phyloP scores from a whole-genome alignment of 2,329 filamentous ascomycete genomes.

The Chaetomiaceae sp. region DNA sequence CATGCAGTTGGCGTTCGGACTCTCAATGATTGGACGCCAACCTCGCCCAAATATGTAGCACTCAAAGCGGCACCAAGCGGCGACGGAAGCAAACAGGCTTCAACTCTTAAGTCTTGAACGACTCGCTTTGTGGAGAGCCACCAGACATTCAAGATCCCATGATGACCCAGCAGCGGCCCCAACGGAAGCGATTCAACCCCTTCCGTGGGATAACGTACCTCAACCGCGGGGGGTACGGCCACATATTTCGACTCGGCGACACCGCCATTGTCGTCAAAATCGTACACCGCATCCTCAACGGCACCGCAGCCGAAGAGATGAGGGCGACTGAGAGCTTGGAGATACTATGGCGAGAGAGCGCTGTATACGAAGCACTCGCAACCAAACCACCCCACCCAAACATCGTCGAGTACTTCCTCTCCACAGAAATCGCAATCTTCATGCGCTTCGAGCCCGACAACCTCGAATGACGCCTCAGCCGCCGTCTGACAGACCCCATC shows the following conservation, averaged over 20 bases:
- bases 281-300: conserved; percentile 1
- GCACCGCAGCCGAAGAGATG: background rate
- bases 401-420: background rate
- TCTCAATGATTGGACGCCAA: no score
- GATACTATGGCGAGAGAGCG: background rate
- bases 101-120: no score
- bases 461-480: background rate
- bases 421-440: background rate
- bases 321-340: background rate
- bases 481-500: background rate
- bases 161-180: no score
- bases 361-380: background rate
- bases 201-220: background rate
- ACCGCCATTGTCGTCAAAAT: background rate
- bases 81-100: no score
- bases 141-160: no score
- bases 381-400: background rate
- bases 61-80: no score
- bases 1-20: no score
- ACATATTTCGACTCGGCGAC: background rate
- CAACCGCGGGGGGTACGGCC: background rate
- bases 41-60: no score
- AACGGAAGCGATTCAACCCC: conserved; percentile 1
- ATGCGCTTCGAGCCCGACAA: conserved; percentile 1
- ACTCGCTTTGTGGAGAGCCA: no score